phyloP scores from a whole-genome alignment of 306 rosid genomes.

The Quercus dentata region DNA sequence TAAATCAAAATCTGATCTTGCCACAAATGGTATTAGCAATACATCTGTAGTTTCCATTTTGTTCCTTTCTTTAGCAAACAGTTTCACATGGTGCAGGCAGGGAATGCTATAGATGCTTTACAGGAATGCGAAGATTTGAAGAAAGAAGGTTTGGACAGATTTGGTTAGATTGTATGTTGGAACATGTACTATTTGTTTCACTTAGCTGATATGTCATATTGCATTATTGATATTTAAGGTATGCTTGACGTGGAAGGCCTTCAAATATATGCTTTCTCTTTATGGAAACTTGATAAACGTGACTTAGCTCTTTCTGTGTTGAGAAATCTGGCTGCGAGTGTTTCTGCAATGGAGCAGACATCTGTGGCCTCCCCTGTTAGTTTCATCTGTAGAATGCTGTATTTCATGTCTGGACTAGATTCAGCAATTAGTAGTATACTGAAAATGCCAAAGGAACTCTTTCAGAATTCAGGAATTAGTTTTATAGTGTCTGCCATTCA shows the following conservation, averaged over 20 bases:
- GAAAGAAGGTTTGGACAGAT: slow-evolving; percentile 53
- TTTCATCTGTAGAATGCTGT: slow-evolving; percentile 70
- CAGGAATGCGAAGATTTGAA: slow-evolving; percentile 78
- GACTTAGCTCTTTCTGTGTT: slow-evolving; percentile 61
- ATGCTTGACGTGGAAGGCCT: slow-evolving; percentile 63
- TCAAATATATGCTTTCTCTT: slow-evolving; percentile 75
- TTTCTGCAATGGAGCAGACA: slow-evolving; percentile 56
- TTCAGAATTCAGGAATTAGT: slow-evolving; percentile 67
- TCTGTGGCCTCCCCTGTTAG: slow-evolving; percentile 49
- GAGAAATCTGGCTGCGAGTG: slow-evolving; percentile 47
- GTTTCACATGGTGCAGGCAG: slow-evolving; percentile 55
- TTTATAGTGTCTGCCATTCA: slow-evolving; percentile 76
- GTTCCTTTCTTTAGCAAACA: slow-evolving; percentile 5
- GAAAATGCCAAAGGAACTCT: slow-evolving; percentile 74
- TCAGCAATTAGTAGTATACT: slow-evolving; percentile 47
- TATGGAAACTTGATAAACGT: slow-evolving; percentile 76
- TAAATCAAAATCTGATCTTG: not conserved
- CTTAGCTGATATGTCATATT: slow-evolving; percentile 20
- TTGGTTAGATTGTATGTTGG: slow-evolving; percentile 7
- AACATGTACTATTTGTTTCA: not conserved
- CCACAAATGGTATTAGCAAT: not conserved
- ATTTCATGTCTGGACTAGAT: slow-evolving; percentile 66
- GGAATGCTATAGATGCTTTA: slow-evolving; percentile 70
- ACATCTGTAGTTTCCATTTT: not conserved
- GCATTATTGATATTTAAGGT: slow-evolving; percentile 45